Evolutionary conservation across 225 moss, liverwort and hornwort species (phyloP).

Genomic region (Climacium dendroides): DNA sequence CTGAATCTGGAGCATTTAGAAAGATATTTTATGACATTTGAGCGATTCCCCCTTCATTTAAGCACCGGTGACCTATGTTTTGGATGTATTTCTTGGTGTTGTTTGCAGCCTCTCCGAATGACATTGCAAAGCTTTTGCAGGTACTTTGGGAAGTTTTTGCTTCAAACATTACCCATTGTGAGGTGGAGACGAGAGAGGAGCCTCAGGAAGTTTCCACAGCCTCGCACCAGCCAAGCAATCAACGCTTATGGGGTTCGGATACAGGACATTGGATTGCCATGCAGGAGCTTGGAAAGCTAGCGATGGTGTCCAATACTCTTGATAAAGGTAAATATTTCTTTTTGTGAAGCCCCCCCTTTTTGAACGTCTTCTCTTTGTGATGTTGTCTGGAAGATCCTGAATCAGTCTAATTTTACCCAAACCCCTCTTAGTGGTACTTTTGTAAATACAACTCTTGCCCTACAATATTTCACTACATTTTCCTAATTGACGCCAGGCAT

Average conservation of each 20-base stretch:
- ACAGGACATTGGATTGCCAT: constrained; percentile 85
- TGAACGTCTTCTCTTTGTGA: neutral
- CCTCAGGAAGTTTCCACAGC: constrained; percentile 35
- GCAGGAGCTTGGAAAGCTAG: constrained; percentile 75
- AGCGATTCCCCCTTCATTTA: neutral
- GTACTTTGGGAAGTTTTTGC: constrained; percentile 82
- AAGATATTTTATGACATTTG: neutral
- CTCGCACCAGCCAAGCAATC: constrained; percentile 16
- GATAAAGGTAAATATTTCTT: neutral
- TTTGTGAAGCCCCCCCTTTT: neutral
- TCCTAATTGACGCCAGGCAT: neutral
- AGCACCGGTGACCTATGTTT: neutral
- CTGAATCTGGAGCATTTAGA: neutral
- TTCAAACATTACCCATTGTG: constrained; percentile 76
- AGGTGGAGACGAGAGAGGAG: constrained; percentile 82
- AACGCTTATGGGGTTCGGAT: constrained; percentile 51
- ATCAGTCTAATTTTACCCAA: neutral
- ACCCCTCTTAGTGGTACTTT: neutral
- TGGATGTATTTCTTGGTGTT: neutral
- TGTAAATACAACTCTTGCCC: neutral
- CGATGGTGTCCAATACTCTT: constrained; percentile 75
- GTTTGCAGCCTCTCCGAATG: neutral
- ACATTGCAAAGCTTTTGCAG: constrained; percentile 23
- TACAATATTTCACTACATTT: neutral
- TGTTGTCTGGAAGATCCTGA: neutral